Conservation (phyloP, 1,284 basidiomycete genomes). For the Ustilago hordei region DNA sequence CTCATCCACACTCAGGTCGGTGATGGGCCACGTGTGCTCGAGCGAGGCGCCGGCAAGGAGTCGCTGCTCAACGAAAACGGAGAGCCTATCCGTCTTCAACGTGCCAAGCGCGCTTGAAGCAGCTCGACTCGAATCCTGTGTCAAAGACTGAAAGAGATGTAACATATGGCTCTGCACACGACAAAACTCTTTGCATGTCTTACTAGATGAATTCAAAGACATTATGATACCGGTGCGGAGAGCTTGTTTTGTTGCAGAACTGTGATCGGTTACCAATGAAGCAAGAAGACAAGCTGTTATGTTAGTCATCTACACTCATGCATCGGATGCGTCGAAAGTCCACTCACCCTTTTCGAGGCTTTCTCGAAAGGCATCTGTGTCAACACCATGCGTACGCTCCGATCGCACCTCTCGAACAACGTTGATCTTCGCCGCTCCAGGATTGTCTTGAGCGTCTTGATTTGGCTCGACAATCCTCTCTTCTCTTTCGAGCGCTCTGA, state of each 20-base stretch:
- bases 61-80: slow-evolving; percentile 60
- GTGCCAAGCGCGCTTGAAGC: slow-evolving; percentile 55
- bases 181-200: neutral
- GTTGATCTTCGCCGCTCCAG: slow-evolving; percentile 7
- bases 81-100: slow-evolving; percentile 59
- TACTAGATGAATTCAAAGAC: slow-evolving; percentile 3
- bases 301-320: neutral
- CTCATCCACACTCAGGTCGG: slow-evolving; percentile 69
- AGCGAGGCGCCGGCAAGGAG: slow-evolving; percentile 49
- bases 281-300: neutral
- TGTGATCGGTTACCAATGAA: slow-evolving; percentile 6
- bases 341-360: slow-evolving; percentile 52
- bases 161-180: neutral
- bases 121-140: neutral
- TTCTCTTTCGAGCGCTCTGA: slow-evolving; percentile 71
- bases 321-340: neutral
- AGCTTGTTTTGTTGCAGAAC: slow-evolving; percentile 51
- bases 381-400: slow-evolving; percentile 50
- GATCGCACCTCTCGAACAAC: slow-evolving; percentile 21
- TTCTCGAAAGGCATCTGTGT: slow-evolving; percentile 58
- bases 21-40: slow-evolving; percentile 65
- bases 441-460: slow-evolving; percentile 16
- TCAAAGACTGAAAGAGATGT: neutral
- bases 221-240: slow-evolving; percentile 32
- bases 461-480: slow-evolving; percentile 32